Conservation (phyloP, 2,329 filamentous ascomycete genomes). For the Dothideomycetes sp. region DNA sequence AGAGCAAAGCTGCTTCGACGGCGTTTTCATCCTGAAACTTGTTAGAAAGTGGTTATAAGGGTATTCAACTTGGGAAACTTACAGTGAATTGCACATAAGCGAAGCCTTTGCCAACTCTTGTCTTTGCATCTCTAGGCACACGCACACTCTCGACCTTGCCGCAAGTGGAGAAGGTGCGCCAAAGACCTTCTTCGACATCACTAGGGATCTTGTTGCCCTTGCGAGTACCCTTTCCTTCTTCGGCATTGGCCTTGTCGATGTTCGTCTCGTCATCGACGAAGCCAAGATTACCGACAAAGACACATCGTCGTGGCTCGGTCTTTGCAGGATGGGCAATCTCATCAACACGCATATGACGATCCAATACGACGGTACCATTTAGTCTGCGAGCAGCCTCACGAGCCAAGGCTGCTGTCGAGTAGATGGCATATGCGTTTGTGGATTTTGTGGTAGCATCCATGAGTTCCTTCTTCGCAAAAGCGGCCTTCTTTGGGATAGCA, state of each 20-base stretch:
- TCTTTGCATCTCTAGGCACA: slow-evolving; percentile 79
- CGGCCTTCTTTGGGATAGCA: slow-evolving; percentile 82
- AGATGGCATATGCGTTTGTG: slow-evolving; percentile 90
- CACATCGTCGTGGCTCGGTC: slow-evolving; percentile 76
- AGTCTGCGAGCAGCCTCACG: slow-evolving; percentile 66
- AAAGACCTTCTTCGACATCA: slow-evolving; percentile 87
- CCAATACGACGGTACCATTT: slow-evolving; percentile 76
- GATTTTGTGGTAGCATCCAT: slow-evolving; percentile 88
- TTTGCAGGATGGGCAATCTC: slow-evolving; percentile 78
- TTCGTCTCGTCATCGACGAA: slow-evolving; percentile 89
- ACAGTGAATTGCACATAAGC: slow-evolving; percentile 89
- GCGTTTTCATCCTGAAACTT: slow-evolving; percentile 60
- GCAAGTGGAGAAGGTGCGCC: slow-evolving; percentile 66
- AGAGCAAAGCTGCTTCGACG: slow-evolving; percentile 81
- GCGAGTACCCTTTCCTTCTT: slow-evolving; percentile 49
- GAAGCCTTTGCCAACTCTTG: slow-evolving; percentile 90
- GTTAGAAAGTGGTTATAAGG: slow-evolving; percentile 6
- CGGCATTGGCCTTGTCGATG: slow-evolving; percentile 51
- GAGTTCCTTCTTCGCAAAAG: slow-evolving; percentile 80
- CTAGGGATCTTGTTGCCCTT: slow-evolving; percentile 65
- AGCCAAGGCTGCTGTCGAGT: slow-evolving; percentile 64
- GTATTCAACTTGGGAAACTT: too few species aligned
- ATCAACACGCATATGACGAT: slow-evolving; percentile 83
- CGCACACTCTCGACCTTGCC: slow-evolving; percentile 89
- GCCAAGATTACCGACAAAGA: slow-evolving; percentile 92